Evolutionary conservation across 176 grass and related monocot genomes (phyloP).

Genomic region (Metroxylon sagu): DNA sequence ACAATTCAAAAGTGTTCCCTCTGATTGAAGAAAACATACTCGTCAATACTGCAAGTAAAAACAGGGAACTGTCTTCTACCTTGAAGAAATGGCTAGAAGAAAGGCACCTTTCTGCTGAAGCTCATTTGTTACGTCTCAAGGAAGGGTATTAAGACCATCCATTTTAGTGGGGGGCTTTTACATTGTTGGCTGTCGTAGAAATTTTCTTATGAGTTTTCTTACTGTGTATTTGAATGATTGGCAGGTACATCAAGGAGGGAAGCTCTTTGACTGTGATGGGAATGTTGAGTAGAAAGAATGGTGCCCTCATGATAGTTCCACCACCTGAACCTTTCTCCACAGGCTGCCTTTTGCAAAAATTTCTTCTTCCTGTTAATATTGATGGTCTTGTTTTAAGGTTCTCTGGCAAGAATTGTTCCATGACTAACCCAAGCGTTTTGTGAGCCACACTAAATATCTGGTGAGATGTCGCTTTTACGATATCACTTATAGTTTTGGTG

Average conservation of each 20-base stretch:
- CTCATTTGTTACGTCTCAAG: constrained; percentile 50
- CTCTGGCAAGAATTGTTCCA: constrained; percentile 36
- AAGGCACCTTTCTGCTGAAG: constrained; percentile 62
- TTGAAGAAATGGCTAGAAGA: constrained; percentile 83
- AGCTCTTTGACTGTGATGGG: constrained; percentile 64
- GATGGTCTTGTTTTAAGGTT: constrained; percentile 65
- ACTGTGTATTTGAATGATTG: constrained; percentile 11
- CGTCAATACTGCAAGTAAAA: constrained; percentile 51
- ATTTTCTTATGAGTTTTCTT: background rate
- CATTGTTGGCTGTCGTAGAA: no score
- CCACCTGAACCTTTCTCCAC: constrained; percentile 63
- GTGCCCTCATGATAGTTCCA: constrained; percentile 46
- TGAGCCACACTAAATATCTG: constrained; percentile 11
- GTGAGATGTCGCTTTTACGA: no score
- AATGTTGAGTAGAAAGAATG: constrained; percentile 77
- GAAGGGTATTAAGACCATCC: constrained; percentile 60
- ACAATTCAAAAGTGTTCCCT: constrained; percentile 58
- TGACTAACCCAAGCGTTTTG: constrained; percentile 29
- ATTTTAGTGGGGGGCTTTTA: constrained; percentile 6
- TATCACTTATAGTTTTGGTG: no score
- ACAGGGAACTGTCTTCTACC: constrained; percentile 69
- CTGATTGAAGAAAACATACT: constrained; percentile 67
- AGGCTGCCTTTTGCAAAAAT: constrained; percentile 45
- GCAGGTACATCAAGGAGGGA: constrained; percentile 78
- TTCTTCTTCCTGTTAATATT: constrained; percentile 71